A percentile compares a stretch with the other conserved stretches of the same genome.
Evolutionary conservation across 805 yeast genomes (phyloP).

Genomic region (Suhomyces xylopsoci): DNA sequence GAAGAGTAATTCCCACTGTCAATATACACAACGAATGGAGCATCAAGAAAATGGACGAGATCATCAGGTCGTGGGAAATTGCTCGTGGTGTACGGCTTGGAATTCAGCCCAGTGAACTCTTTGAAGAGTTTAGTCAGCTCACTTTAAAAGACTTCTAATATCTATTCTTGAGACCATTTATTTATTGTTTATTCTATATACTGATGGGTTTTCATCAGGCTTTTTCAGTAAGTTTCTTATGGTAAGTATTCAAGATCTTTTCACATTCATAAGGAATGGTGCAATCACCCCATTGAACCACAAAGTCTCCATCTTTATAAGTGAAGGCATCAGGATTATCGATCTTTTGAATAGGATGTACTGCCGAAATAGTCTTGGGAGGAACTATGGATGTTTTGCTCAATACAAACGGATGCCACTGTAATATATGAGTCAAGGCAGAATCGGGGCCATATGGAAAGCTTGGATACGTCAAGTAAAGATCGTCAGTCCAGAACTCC

Average conservation of each 20-base stretch:
- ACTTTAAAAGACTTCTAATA: neutral
- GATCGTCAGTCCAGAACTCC: slow-evolving; percentile 77
- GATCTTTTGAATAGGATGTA: slow-evolving; percentile 13
- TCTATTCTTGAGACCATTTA: neutral
- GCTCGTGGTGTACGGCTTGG: slow-evolving; percentile 9
- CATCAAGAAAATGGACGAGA: slow-evolving; percentile 28
- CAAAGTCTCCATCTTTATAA: slow-evolving; percentile 65
- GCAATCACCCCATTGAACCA: slow-evolving; percentile 61
- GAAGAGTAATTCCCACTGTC: slow-evolving; percentile 76
- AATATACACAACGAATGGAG: slow-evolving; percentile 32
- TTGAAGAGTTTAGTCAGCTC: neutral
- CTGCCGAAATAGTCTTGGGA: slow-evolving; percentile 34
- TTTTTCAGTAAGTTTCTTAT: neutral
- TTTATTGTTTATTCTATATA: neutral
- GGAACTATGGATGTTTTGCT: slow-evolving; percentile 73
- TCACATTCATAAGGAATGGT: slow-evolving; percentile 51
- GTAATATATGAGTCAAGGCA: slow-evolving; percentile 83
- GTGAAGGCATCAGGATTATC: slow-evolving; percentile 17
- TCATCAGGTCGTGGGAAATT: slow-evolving; percentile 30
- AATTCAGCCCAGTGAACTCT: neutral
- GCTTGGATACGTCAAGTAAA: slow-evolving; percentile 62
- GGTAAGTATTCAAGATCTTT: slow-evolving; percentile 30
- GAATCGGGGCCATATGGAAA: slow-evolving; percentile 58
- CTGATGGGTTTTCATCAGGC: neutral
- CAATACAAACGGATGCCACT: slow-evolving; percentile 89